Evolutionary conservation across 169 alveolate species (phyloP).

Genomic region (Perkinsus olseni): DNA sequence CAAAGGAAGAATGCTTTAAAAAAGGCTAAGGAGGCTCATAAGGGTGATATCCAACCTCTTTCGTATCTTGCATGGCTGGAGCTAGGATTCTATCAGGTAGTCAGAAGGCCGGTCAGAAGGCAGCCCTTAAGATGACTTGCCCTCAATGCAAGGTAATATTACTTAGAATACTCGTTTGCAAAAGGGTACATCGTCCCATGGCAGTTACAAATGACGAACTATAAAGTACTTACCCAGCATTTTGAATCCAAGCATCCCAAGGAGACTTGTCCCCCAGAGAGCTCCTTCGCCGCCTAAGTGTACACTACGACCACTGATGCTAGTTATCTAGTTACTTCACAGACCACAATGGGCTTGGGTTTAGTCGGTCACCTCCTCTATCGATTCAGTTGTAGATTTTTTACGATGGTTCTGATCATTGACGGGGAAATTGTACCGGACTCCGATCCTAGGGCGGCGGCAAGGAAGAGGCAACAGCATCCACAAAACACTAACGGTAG

Average conservation of each 20-base stretch:
- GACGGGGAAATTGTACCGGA: background rate
- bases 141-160: background rate
- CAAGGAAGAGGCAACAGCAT: background rate
- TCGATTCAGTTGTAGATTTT: background rate
- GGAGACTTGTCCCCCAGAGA: conserved; percentile 6
- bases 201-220: conserved; percentile 13
- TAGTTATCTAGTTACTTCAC: background rate
- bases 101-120: conserved; percentile 3
- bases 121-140: conserved; percentile 7
- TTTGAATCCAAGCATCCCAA: conserved; percentile 12
- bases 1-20: background rate
- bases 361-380: no score
- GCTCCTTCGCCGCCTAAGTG: background rate
- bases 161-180: background rate
- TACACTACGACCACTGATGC: background rate
- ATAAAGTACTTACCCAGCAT: background rate
- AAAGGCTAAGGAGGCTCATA: background rate
- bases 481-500: background rate
- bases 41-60: background rate
- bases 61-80: background rate
- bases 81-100: background rate
- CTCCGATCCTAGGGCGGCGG: background rate
- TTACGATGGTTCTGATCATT: background rate
- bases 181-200: no score
- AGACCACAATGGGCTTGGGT: background rate